Percentiles rank a stretch among this genome's conserved stretches.
Evolutionary conservation across 1,139 yeast species (phyloP).

Genomic region (Pichia sp.): DNA sequence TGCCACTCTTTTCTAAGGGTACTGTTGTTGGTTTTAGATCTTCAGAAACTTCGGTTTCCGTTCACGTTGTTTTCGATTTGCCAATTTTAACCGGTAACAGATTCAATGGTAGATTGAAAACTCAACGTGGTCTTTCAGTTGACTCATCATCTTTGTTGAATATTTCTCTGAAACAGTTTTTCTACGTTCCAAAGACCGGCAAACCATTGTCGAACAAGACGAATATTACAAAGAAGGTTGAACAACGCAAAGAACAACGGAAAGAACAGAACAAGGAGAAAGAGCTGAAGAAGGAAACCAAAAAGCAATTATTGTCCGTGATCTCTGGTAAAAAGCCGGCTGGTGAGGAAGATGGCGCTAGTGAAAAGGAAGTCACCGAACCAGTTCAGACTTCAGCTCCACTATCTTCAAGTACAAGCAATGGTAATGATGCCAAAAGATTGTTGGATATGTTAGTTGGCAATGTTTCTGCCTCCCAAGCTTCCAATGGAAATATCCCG

Average conservation of each 20-base stretch:
- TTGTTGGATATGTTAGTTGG: slow-evolving; percentile 28
- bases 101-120: slow-evolving; percentile 68
- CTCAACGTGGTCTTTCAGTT: slow-evolving; percentile 79
- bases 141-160: slow-evolving; percentile 82
- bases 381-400: background rate
- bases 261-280: slow-evolving; percentile 5
- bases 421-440: slow-evolving; percentile 22
- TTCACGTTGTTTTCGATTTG: slow-evolving; percentile 78
- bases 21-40: slow-evolving; percentile 81
- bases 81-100: slow-evolving; percentile 80
- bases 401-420: background rate
- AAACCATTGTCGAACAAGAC: background rate
- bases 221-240: background rate
- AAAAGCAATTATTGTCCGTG: slow-evolving; percentile 7
- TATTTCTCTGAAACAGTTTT: slow-evolving; percentile 65
- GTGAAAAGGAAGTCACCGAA: background rate
- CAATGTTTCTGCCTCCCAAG: slow-evolving; percentile 31
- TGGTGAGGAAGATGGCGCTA: background rate
- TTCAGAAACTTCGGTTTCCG: slow-evolving; percentile 49
- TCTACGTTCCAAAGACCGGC: slow-evolving; percentile 65
- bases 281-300: slow-evolving; percentile 17
- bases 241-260: slow-evolving; percentile 3
- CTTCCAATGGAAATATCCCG: background rate
- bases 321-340: background rate
- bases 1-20: slow-evolving; percentile 83